Evolutionary conservation across 2,329 filamentous ascomycete genomes (phyloP).

Genomic region (Harringtonia aguacate): DNA sequence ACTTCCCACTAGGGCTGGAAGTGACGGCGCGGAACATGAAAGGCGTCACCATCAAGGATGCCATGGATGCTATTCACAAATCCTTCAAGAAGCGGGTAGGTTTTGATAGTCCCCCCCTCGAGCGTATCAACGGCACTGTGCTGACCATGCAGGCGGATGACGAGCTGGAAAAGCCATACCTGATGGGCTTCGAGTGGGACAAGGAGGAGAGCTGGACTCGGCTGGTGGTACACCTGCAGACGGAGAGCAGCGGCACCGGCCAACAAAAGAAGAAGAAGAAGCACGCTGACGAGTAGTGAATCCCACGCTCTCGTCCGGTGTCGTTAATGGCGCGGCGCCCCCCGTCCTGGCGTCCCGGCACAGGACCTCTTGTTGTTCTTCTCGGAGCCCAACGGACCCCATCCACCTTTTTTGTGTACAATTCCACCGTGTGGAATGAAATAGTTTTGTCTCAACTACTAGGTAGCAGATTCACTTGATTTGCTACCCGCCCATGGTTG

Average conservation of each 20-base stretch:
- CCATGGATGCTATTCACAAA: constrained; percentile 90
- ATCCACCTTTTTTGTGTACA: too few species aligned
- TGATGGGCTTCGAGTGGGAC: constrained; percentile 95
- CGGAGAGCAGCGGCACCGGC: constrained; percentile 36
- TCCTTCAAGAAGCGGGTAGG: constrained; percentile 90
- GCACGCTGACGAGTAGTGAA: constrained; percentile 28
- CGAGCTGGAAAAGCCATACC: constrained; percentile 76
- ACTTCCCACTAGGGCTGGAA: constrained; percentile 80
- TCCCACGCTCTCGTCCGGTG: neutral
- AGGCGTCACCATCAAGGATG: constrained; percentile 96
- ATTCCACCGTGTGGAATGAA: too few species aligned
- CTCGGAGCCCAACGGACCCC: too few species aligned
- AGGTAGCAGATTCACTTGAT: too few species aligned
- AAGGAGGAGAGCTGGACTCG: constrained; percentile 83
- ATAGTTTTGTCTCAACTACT: too few species aligned
- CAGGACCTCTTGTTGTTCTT: too few species aligned
- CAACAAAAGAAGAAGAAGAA: constrained; percentile 51
- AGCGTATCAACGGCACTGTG: neutral
- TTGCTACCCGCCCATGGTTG: too few species aligned
- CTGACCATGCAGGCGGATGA: constrained; percentile 60
- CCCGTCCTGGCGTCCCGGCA: too few species aligned
- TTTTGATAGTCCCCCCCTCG: constrained; percentile 7
- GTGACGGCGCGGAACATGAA: constrained; percentile 85
- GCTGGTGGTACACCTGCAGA: constrained; percentile 77
- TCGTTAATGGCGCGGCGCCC: too few species aligned